Conservation (phyloP, 176 grass and related monocot species). For the Aegilops umbellulata region DNA sequence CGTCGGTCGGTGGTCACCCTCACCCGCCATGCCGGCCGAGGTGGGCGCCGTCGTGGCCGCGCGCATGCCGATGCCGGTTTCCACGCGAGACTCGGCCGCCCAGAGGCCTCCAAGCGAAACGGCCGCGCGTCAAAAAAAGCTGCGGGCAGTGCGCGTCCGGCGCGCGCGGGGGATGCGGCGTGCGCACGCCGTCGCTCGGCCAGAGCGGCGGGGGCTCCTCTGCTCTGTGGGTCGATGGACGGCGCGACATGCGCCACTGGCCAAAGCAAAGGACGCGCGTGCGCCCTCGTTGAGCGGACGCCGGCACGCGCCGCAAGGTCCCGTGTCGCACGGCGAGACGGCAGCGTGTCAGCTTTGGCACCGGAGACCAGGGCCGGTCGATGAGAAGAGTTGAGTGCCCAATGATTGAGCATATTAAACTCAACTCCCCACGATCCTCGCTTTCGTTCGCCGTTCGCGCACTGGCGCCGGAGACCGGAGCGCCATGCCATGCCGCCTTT, state of each 20-base stretch:
- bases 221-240: no score
- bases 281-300: neutral
- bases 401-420: conserved; percentile 43
- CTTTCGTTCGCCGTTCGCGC: neutral
- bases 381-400: conserved; percentile 32
- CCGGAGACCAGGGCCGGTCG: neutral
- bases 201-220: neutral
- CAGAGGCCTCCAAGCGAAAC: neutral
- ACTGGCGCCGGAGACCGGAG: neutral
- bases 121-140: neutral
- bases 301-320: conserved; percentile 5
- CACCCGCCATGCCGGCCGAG: no score
- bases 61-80: no score
- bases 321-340: conserved; percentile 20
- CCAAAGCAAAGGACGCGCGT: neutral
- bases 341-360: conserved; percentile 13
- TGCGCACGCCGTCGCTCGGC: neutral
- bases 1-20: neutral
- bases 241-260: neutral
- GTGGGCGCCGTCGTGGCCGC: no score
- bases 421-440: neutral
- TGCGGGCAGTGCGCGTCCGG: no score
- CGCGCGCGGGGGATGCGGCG: neutral
- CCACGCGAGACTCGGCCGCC: no score
- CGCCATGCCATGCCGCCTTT: neutral